These are phyloP conservation scores for Hanseniaspora singularis DNA, from an alignment of 805 yeast genomes.

Conservation along the genomic window DNA sequence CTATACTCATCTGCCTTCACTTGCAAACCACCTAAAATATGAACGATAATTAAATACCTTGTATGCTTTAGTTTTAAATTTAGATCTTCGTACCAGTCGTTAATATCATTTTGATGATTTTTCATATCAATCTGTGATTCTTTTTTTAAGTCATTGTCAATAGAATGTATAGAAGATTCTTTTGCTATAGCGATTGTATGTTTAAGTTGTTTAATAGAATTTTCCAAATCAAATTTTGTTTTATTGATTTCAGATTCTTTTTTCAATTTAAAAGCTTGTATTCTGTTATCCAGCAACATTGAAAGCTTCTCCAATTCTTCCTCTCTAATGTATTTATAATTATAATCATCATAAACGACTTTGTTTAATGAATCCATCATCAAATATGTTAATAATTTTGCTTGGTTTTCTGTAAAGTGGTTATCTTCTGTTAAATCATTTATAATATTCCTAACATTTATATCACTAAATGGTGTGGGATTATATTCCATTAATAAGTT, in stretches of 20 bases:
- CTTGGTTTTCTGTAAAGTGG: constrained; percentile 23
- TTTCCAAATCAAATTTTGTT: constrained; percentile 54
- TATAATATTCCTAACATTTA: constrained; percentile 3
- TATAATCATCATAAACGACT: constrained; percentile 36
- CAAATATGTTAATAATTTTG: constrained; percentile 25
- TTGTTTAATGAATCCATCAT: constrained; percentile 29
- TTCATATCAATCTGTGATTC: constrained; percentile 74
- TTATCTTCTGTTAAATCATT: constrained; percentile 9
- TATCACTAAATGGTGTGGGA: constrained; percentile 8
- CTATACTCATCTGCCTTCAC: constrained; percentile 79
- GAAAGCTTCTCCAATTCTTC: constrained; percentile 78
- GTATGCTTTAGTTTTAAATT: constrained; percentile 67
- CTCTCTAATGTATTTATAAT: constrained; percentile 25
- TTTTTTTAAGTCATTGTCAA: constrained; percentile 49
- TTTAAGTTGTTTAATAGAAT: constrained; percentile 55
- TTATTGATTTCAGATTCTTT: constrained; percentile 58
- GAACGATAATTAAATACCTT: constrained; percentile 71
- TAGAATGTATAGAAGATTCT: constrained; percentile 60
- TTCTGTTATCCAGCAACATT: constrained; percentile 84
- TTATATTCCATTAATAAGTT: not conserved
- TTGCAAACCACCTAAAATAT: constrained; percentile 66
- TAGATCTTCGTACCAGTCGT: constrained; percentile 56
- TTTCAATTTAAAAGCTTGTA: constrained; percentile 72
- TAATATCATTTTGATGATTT: constrained; percentile 77
- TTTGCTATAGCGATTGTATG: constrained; percentile 59